Conservation (phyloP, 192 early-diverging fungal genomes). For the Gigaspora rosea region DNA sequence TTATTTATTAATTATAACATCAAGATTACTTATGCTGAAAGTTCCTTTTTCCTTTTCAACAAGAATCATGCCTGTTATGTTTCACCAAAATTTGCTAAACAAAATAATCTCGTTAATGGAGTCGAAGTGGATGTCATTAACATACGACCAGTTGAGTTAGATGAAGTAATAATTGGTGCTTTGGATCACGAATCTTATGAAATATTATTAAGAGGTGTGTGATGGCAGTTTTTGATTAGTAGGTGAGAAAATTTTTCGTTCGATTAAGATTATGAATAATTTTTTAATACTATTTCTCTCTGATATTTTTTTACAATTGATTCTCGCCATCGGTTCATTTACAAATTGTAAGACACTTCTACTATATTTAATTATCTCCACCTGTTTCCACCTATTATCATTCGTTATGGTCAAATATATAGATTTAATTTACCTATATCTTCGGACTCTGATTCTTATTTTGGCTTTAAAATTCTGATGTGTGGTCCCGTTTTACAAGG, state of each 20-base stretch:
- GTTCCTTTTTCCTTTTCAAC: neutral
- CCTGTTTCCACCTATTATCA: neutral
- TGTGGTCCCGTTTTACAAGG: constrained; percentile 70
- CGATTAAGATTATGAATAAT: constrained; percentile 13
- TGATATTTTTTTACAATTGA: neutral
- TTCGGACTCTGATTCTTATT: neutral
- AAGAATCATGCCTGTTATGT: constrained; percentile 27
- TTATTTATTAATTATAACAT: neutral
- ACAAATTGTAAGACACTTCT: too few species aligned
- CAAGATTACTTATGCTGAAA: neutral
- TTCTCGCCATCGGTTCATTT: neutral
- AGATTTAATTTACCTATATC: constrained; percentile 33
- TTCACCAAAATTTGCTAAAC: constrained; percentile 17
- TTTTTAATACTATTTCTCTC: constrained; percentile 22
- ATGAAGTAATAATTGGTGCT: constrained; percentile 66
- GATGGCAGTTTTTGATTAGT: neutral
- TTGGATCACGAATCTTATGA: constrained; percentile 54
- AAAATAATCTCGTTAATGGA: constrained; percentile 7
- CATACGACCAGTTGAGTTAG: constrained; percentile 55
- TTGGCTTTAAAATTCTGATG: constrained; percentile 54
- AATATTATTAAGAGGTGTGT: constrained; percentile 43
- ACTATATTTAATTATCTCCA: too few species aligned
- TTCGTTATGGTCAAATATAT: constrained; percentile 44
- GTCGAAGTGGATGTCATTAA: constrained; percentile 36
- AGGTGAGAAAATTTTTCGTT: constrained; percentile 28